Conservation (phyloP, 2,329 filamentous ascomycete species). For the Bisporella sp. region DNA sequence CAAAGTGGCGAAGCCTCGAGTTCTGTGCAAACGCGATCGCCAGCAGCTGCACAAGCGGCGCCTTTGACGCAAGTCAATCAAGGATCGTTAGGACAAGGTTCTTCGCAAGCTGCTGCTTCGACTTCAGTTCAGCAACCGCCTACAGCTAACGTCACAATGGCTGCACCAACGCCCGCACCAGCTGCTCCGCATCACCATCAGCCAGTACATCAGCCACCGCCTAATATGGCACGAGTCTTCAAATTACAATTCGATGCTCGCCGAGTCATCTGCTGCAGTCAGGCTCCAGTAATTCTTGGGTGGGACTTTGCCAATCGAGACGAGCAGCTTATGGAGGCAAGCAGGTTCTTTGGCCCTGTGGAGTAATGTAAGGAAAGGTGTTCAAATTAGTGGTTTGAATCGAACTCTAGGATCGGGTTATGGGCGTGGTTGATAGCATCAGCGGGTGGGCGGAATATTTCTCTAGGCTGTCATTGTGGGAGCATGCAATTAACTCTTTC, state of each 20-base stretch:
- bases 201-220: conserved; percentile 4
- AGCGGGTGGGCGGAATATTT: no score
- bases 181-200: background rate
- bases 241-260: conserved; percentile 95
- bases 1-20: no score
- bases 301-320: conserved; percentile 97
- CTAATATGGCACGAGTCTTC: conserved; percentile 58
- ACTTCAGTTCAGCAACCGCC: background rate
- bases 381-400: no score
- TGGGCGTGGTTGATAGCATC: no score
- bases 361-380: conserved; percentile 31
- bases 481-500: no score
- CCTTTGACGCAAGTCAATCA: no score
- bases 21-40: no score
- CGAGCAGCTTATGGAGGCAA: conserved; percentile 68
- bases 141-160: background rate
- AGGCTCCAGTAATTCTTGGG: conserved; percentile 84
- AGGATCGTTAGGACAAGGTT: no score
- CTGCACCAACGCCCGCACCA: background rate
- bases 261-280: conserved; percentile 89
- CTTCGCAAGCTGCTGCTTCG: no score
- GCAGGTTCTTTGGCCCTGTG: conserved; percentile 66
- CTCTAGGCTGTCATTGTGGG: no score
- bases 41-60: no score
- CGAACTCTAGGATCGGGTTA: no score